A percentile compares a stretch with the other conserved stretches of the same genome.
phyloP scores from a whole-genome alignment of 495 filamentous ascomycete genomes.

The Bacidia rubella region DNA sequence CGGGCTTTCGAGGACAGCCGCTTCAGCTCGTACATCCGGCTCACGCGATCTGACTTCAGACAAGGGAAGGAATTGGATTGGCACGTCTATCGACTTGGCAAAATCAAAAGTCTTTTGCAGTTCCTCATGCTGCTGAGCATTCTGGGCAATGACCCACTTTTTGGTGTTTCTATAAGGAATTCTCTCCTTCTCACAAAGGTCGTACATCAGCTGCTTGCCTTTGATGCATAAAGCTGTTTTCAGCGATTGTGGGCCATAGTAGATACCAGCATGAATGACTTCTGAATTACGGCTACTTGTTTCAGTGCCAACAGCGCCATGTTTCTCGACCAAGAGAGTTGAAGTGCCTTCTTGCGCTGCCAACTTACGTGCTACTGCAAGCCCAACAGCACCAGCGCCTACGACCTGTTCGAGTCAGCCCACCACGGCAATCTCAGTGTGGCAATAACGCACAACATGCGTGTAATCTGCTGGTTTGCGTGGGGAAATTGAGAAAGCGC shows the following conservation, averaged over 20 bases:
- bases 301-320: slow-evolving; percentile 69
- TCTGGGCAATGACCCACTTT: slow-evolving; percentile 95
- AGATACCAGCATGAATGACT: slow-evolving; percentile 92
- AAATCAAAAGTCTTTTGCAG: slow-evolving; percentile 54
- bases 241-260: slow-evolving; percentile 64
- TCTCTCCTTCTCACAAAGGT: slow-evolving; percentile 48
- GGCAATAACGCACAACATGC: slow-evolving; percentile 1
- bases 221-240: slow-evolving; percentile 75
- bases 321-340: slow-evolving; percentile 73
- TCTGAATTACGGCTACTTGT: slow-evolving; percentile 90
- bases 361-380: slow-evolving; percentile 71
- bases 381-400: slow-evolving; percentile 80
- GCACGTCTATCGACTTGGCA: slow-evolving; percentile 52
- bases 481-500: neutral
- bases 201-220: slow-evolving; percentile 66
- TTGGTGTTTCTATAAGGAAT: slow-evolving; percentile 65
- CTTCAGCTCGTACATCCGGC: slow-evolving; percentile 54
- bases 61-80: slow-evolving; percentile 51
- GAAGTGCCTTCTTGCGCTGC: slow-evolving; percentile 46
- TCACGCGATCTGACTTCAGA: slow-evolving; percentile 51
- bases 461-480: slow-evolving; percentile 3
- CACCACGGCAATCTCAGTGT: neutral
- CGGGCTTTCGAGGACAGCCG: slow-evolving; percentile 66
- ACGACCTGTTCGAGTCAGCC: slow-evolving; percentile 47
- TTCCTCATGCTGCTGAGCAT: slow-evolving; percentile 47